A percentile compares a stretch with the other conserved stretches of the same genome.
Conservation (phyloP, 768 basidiomycete genomes). For the Phlebiopsis flavidoalba region DNA sequence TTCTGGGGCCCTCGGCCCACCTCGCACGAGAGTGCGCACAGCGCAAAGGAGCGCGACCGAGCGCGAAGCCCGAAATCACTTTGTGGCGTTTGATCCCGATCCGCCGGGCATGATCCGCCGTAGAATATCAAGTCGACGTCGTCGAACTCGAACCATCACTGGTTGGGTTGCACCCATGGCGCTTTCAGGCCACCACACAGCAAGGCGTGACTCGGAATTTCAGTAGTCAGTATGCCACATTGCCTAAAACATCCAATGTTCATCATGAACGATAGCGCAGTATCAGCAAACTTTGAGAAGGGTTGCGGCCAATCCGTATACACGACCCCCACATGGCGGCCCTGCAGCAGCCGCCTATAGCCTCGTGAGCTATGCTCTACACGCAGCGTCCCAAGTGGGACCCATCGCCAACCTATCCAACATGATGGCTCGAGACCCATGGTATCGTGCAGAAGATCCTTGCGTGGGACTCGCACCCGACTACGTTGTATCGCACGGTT, state of each 20-base stretch:
- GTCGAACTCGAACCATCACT: neutral
- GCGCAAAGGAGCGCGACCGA: too few relatives aligned
- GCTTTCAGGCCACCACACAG: too few relatives aligned
- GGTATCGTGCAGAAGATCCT: neutral
- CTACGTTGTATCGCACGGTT: constrained; percentile 39
- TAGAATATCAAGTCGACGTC: neutral
- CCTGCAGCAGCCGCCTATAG: neutral
- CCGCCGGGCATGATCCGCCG: neutral
- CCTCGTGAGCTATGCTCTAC: neutral
- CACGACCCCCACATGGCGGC: neutral
- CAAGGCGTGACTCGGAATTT: too few relatives aligned
- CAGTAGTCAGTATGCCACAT: neutral
- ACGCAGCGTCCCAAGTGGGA: neutral
- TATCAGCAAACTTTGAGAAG: neutral
- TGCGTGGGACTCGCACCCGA: neutral
- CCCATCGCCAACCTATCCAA: neutral
- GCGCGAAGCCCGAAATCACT: neutral
- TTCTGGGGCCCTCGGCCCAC: too few relatives aligned
- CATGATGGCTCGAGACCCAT: neutral
- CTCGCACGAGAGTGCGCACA: too few relatives aligned
- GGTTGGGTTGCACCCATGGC: neutral
- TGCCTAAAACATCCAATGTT: neutral
- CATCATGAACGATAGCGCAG: neutral
- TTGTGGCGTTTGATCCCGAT: neutral
- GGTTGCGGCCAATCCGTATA: neutral